phyloP scores from a whole-genome alignment of 2,329 filamentous ascomycete genomes.

The Ophiobolus disseminans region DNA sequence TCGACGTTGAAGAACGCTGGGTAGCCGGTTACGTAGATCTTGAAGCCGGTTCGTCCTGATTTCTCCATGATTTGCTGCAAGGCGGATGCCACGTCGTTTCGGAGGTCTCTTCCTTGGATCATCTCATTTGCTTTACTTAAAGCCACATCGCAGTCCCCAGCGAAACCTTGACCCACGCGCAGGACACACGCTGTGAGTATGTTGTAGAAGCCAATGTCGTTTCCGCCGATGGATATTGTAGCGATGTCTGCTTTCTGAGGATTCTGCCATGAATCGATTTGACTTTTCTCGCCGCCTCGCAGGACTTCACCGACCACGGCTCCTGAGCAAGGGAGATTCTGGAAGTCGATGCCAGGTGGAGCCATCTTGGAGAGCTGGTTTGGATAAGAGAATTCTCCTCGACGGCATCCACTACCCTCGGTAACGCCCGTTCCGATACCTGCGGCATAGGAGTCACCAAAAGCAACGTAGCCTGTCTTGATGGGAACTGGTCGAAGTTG shows the following conservation, averaged over 20 bases:
- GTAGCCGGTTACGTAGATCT: conserved; percentile 10
- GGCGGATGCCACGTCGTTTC: too few relatives aligned
- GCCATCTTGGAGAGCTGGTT: conserved; percentile 3
- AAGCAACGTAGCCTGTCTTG: conserved; percentile 8
- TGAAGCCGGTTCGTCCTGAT: conserved; percentile 7
- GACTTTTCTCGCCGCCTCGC: too few relatives aligned
- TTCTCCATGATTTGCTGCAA: conserved; percentile 8
- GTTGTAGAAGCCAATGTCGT: conserved; percentile 9
- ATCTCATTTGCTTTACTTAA: too few relatives aligned
- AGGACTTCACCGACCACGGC: too few relatives aligned
- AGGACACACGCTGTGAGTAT: too few relatives aligned
- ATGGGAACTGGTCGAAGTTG: too few relatives aligned
- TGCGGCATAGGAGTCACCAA: conserved; percentile 10
- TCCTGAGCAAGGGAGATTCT: too few relatives aligned
- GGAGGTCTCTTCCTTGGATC: too few relatives aligned
- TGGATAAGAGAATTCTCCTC: conserved; percentile 5
- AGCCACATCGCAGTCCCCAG: too few relatives aligned
- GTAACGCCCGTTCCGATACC: conserved; percentile 9
- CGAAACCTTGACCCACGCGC: too few relatives aligned
- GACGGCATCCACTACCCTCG: conserved; percentile 1
- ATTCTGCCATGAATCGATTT: conserved; percentile 7
- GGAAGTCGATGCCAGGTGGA: too few relatives aligned
- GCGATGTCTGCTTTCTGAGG: conserved; percentile 1
- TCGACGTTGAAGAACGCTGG: conserved; percentile 6
- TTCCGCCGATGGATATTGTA: conserved; percentile 9